Conservation (phyloP, 805 yeast species). For the Maudiozyma bulderi region DNA sequence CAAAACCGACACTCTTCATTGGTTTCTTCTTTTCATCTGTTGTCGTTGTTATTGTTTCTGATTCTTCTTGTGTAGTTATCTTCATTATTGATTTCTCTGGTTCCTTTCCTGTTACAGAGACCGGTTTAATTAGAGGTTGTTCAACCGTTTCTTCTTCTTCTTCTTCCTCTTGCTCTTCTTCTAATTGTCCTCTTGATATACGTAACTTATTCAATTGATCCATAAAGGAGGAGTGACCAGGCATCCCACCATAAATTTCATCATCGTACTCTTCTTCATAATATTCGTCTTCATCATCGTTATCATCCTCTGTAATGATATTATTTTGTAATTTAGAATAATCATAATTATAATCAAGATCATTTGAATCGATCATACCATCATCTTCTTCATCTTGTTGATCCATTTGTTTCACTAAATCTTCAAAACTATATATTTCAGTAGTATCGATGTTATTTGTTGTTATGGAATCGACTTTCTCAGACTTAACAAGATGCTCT, state of each 20-base stretch:
- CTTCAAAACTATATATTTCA: slow-evolving; percentile 27
- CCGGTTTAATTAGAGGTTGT: not conserved
- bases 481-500: no score
- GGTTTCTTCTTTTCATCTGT: slow-evolving; percentile 5
- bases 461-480: no score
- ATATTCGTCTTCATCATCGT: slow-evolving; percentile 14
- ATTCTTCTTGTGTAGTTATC: not conserved
- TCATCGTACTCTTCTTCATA: slow-evolving; percentile 15
- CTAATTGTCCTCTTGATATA: not conserved
- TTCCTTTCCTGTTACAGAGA: not conserved
- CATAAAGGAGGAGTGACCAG: slow-evolving; percentile 19
- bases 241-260: slow-evolving; percentile 12
- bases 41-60: not conserved
- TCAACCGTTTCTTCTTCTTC: not conserved
- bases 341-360: slow-evolving; percentile 18
- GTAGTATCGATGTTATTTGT: slow-evolving; percentile 13
- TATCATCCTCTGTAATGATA: slow-evolving; percentile 12
- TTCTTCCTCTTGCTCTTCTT: not conserved
- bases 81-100: slow-evolving; percentile 1
- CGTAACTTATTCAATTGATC: slow-evolving; percentile 20
- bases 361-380: slow-evolving; percentile 14
- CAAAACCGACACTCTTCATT: slow-evolving; percentile 27
- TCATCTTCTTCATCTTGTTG: slow-evolving; percentile 23
- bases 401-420: slow-evolving; percentile 25
- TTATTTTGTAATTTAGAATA: slow-evolving; percentile 10